Evolutionary conservation across 257 asterid genomes (phyloP).

Genomic region (Ilex aquifolium): DNA sequence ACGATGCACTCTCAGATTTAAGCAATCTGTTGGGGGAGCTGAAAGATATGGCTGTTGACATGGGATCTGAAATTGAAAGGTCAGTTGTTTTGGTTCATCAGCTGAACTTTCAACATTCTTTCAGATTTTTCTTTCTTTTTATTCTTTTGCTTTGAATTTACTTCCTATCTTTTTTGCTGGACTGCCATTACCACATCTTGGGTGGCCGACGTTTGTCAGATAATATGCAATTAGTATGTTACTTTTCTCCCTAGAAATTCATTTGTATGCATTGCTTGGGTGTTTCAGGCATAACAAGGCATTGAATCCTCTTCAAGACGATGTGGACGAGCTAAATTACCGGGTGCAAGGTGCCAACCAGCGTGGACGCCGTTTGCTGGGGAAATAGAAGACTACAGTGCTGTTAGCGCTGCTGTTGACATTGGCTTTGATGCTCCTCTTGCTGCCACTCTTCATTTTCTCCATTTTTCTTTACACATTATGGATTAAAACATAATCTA

Average conservation of each 20-base stretch:
- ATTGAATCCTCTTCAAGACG: constrained; percentile 23
- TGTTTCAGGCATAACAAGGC: constrained; percentile 29
- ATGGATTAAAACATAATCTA: no score
- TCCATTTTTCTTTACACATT: no score
- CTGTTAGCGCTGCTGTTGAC: no score
- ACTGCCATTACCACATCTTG: not conserved
- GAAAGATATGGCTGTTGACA: constrained; percentile 44
- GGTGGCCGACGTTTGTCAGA: not conserved
- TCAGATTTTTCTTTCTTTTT: not conserved
- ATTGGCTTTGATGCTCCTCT: no score
- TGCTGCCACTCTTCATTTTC: no score
- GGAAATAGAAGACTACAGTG: constrained; percentile 23
- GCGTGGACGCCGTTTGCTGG: constrained; percentile 31
- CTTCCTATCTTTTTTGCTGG: not conserved
- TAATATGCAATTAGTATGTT: not conserved
- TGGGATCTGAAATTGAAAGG: constrained; percentile 45
- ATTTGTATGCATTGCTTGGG: not conserved
- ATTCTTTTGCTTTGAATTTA: not conserved
- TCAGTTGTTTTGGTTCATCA: not conserved
- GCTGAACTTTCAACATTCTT: no score
- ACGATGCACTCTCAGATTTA: constrained; percentile 36
- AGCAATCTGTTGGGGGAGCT: constrained; percentile 39
- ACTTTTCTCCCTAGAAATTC: not conserved
- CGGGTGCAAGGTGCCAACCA: constrained; percentile 32
- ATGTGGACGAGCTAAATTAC: constrained; percentile 28